phyloP scores from a whole-genome alignment of 73 alveolate species.

The Durusdinium trenchii region DNA sequence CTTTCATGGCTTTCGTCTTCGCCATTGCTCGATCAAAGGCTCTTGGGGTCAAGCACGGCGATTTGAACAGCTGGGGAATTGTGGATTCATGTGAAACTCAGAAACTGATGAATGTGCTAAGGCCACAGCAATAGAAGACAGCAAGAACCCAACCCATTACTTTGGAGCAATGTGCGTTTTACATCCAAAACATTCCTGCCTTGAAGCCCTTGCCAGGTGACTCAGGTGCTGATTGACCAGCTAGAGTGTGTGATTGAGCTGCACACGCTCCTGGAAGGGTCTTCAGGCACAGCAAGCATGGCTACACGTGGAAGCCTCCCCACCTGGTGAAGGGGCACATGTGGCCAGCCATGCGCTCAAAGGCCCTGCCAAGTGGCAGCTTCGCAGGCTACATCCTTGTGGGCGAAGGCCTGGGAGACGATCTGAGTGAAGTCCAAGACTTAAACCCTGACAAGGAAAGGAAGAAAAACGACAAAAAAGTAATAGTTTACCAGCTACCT shows the following conservation, averaged over 20 bases:
- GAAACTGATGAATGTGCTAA: too few relatives aligned
- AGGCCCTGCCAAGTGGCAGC: slow-evolving; percentile 40
- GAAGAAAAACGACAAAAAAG: too few relatives aligned
- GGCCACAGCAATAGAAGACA: too few relatives aligned
- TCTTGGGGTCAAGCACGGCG: neutral
- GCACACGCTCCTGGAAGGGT: too few relatives aligned
- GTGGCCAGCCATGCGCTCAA: slow-evolving; percentile 51
- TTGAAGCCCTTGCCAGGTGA: slow-evolving; percentile 69
- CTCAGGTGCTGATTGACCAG: neutral
- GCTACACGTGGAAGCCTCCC: neutral
- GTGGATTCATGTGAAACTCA: too few relatives aligned
- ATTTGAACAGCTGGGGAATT: too few relatives aligned
- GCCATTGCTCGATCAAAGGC: slow-evolving; percentile 3
- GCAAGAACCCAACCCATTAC: too few relatives aligned
- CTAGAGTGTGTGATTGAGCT: too few relatives aligned
- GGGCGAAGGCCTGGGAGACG: slow-evolving; percentile 44
- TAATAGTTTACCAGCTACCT: too few relatives aligned
- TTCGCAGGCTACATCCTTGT: slow-evolving; percentile 60
- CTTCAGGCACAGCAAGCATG: neutral
- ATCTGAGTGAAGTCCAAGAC: too few relatives aligned
- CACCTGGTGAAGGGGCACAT: slow-evolving; percentile 9
- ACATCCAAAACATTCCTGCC: neutral
- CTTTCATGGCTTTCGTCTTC: slow-evolving; percentile 59
- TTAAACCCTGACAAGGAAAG: too few relatives aligned
- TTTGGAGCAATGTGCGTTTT: too few relatives aligned